A percentile compares a stretch with the other conserved stretches of the same genome.
Evolutionary conservation across 2,329 filamentous ascomycete genomes (phyloP).

Genomic region (Esteya vermicola): DNA sequence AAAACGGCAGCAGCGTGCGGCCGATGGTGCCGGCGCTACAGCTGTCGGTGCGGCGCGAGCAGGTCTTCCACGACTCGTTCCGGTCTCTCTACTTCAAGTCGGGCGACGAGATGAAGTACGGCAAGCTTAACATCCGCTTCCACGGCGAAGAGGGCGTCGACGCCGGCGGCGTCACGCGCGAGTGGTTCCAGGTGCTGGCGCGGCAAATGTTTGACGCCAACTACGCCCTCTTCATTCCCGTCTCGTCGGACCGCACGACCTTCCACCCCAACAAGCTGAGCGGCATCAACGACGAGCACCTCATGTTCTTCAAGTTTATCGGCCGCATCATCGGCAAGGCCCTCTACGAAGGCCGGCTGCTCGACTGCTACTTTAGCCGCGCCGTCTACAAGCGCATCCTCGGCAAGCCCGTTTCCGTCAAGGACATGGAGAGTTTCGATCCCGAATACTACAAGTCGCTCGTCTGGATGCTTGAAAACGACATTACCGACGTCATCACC

Average conservation of each 20-base stretch:
- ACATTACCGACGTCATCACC: constrained; percentile 94
- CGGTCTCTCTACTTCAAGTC: constrained; percentile 95
- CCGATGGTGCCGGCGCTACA: constrained; percentile 61
- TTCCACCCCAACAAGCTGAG: constrained; percentile 97
- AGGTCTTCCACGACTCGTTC: constrained; percentile 97
- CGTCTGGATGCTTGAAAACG: constrained; percentile 96
- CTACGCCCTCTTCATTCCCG: constrained; percentile 90
- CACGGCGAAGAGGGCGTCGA: constrained; percentile 96
- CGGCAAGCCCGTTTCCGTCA: constrained; percentile 87
- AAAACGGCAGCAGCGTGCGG: constrained; percentile 43
- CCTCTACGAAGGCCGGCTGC: constrained; percentile 84
- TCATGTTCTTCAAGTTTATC: constrained; percentile 99
- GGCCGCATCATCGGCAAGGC: constrained; percentile 97
- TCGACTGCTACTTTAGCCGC: constrained; percentile 97
- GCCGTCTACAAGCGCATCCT: constrained; percentile 97
- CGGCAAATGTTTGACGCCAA: constrained; percentile 98
- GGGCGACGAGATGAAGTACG: constrained; percentile 96
- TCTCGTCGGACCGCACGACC: constrained; percentile 91
- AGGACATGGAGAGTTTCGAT: constrained; percentile 98
- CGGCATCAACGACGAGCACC: constrained; percentile 84
- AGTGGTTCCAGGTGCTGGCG: constrained; percentile 97
- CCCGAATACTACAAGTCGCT: constrained; percentile 98
- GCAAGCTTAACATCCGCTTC: constrained; percentile 95
- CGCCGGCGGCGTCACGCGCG: constrained; percentile 89
- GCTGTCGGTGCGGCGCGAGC: constrained; percentile 78